These are phyloP conservation scores for Heliosperma pusillum DNA, from an alignment of 148 eudicot species.

Conservation along the genomic window DNA sequence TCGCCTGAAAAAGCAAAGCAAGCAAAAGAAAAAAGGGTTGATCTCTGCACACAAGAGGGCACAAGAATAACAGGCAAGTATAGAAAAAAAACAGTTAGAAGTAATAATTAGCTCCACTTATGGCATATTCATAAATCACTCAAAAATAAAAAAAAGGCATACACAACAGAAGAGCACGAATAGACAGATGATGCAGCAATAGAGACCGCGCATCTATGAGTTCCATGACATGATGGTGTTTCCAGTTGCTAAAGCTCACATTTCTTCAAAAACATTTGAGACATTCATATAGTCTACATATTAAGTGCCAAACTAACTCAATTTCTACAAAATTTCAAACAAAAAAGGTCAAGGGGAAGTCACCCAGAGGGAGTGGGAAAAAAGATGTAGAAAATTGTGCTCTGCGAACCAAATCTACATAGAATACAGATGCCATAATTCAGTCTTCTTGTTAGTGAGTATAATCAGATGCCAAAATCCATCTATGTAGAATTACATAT, in stretches of 20 bases:
- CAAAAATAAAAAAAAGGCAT: too few species aligned
- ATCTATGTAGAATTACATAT: neutral
- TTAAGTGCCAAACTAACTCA: neutral
- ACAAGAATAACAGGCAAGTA: conserved; percentile 8
- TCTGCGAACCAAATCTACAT: too few species aligned
- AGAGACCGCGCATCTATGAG: too few species aligned
- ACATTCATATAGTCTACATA: conserved; percentile 6
- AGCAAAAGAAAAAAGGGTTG: conserved; percentile 3
- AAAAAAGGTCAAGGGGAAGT: neutral
- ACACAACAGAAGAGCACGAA: too few species aligned
- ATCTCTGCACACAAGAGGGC: neutral
- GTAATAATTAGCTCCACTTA: neutral
- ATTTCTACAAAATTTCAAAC: neutral
- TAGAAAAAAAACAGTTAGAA: neutral
- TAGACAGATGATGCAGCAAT: too few species aligned
- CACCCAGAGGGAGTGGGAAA: neutral
- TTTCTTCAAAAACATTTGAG: neutral
- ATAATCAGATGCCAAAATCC: too few species aligned
- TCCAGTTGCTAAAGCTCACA: too few species aligned
- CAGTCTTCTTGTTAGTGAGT: too few species aligned
- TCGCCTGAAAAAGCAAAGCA: conserved; percentile 44
- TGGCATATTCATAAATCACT: too few species aligned
- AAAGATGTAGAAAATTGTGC: neutral
- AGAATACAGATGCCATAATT: too few species aligned
- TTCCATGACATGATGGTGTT: too few species aligned